Evolutionary conservation across 1,284 basidiomycete genomes (phyloP).

Genomic region (Heliocybe sulcata): DNA sequence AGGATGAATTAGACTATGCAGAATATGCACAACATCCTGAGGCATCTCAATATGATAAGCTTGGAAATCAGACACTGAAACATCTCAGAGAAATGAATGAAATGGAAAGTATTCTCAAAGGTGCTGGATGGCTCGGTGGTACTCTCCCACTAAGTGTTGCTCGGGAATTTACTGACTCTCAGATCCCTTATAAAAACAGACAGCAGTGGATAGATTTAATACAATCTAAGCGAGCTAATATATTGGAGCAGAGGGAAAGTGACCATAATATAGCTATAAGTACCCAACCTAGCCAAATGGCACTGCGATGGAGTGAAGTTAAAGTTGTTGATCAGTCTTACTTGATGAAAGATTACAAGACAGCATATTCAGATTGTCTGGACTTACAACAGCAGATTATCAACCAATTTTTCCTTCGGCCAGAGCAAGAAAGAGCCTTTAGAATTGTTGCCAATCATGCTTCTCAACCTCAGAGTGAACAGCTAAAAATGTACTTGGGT

Average conservation of each 20-base stretch:
- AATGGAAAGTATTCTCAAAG: not conserved
- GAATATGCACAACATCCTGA: not conserved
- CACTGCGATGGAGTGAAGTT: not conserved
- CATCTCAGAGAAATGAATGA: not conserved
- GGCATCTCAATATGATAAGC: not conserved
- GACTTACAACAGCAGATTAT: not conserved
- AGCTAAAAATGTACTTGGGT: slow-evolving; percentile 27
- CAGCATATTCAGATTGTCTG: slow-evolving; percentile 1
- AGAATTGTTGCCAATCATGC: slow-evolving; percentile 24
- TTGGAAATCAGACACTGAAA: not conserved
- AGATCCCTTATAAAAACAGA: not conserved
- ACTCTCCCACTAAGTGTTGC: not conserved
- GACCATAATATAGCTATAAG: not conserved
- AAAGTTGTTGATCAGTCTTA: not conserved
- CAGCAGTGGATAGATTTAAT: not conserved
- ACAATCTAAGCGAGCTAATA: not conserved
- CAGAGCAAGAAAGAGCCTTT: slow-evolving; percentile 26
- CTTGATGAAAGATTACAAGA: not conserved
- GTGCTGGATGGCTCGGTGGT: not conserved
- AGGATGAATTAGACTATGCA: not conserved
- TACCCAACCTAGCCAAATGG: not conserved
- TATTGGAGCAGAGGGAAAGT: not conserved
- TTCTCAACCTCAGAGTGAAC: slow-evolving; percentile 7
- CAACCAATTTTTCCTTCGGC: not conserved
- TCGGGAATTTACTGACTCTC: not conserved